Base-by-base conservation (phyloP, 192 early-diverging fungal species). In the Mortierella alpina region DNA sequence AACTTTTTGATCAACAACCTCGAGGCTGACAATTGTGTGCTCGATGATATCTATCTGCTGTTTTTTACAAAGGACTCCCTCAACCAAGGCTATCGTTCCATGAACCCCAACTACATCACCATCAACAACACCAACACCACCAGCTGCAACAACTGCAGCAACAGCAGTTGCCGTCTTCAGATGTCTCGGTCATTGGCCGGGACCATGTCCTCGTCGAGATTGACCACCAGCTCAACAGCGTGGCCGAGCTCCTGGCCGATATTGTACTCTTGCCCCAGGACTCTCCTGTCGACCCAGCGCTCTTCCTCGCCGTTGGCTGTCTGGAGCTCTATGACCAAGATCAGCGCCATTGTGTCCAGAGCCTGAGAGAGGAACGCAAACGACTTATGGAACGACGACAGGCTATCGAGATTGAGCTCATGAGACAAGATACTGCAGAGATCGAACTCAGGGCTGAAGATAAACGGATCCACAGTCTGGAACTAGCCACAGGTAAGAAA, bases 321-420 rank as follows among this genome's bases (percentile, higher is more conserved):
- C 48, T 70, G 13, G 68, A 70, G 18, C 18, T 70, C 11, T 70
- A 70, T 44, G 68, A 70, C 44, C 57, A 70, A 9, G 48, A 70
- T 17, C 58, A 47, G n/a, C 47, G n/a, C 2, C 10, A 22, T 11
- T 70, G 68, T 44, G 40, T 39, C 4, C 56, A 60, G 39, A 51
- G 14, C 14, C 46, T 70, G 4, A 13, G 68, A 18, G 68, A 70
- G 0, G 68, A 70, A 49, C 56, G 68, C 5, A 70, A 41, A 11
- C 4, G 68, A 3, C 47, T 70, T 4, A 11, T 70, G 8, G 68
- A 70, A 31, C 40, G 48, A 50, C 31, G 68, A 1, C 56, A 60
- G 57, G 68, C 23, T 14, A 15, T 70, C 1, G 68, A 70, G 49
- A 4, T 70, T 7, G 68, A 70, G 58, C 20, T 48, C 15, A 60